Base-by-base conservation (phyloP, 1,139 yeast genomes). In the Pichia sp. region DNA sequence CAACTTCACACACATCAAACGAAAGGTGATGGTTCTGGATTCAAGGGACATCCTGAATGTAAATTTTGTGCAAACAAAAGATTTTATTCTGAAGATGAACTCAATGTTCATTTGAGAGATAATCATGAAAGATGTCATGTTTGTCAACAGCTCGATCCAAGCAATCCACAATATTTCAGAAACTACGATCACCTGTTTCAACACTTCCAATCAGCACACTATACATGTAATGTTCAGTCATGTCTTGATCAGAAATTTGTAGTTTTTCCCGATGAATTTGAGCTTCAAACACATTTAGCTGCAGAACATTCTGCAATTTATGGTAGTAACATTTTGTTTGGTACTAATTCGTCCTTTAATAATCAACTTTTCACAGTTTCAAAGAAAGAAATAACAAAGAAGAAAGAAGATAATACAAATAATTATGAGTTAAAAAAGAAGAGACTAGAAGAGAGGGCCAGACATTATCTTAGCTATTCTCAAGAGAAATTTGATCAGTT, bases 171-270 rank as follows among this genome's bases (percentile, higher is more conserved):
- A 53, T 88, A 85, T 61, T 93, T 82, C 62, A 72, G 71, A 50
- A 75, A 89, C 60, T 89, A 89, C 55, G 81, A 82, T 41, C 67
- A 76, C 31, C 67, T 91, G 39, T 84, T 79, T 52, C 64, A 68
- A 14, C 99, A 91, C 65, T 91, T 91, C 63, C 69, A 68, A 47
- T 62, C 59, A 7, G 77, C 72, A 36, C 99, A 91, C 62, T 86
- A 68, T 60, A 78, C 80, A 12, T 91, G 99, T 62, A 69, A 72
- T 31, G 83, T 84, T n/a, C 84, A 77, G 35, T 56, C 73, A n/a
- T 91, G 99, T 63, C 64, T 89, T 39, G 97, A 89, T 43, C 78
- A 84, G 58, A 82, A 85, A 59, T 89, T 91, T 63, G 93, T 93
- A 28, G 98, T 91, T 1, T 91, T 91, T 57, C 73, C 81, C 24